These are phyloP conservation scores for Pseudogymnoascus sp. DNA, from an alignment of 2,329 filamentous ascomycete genomes.

Conservation along the genomic window DNA sequence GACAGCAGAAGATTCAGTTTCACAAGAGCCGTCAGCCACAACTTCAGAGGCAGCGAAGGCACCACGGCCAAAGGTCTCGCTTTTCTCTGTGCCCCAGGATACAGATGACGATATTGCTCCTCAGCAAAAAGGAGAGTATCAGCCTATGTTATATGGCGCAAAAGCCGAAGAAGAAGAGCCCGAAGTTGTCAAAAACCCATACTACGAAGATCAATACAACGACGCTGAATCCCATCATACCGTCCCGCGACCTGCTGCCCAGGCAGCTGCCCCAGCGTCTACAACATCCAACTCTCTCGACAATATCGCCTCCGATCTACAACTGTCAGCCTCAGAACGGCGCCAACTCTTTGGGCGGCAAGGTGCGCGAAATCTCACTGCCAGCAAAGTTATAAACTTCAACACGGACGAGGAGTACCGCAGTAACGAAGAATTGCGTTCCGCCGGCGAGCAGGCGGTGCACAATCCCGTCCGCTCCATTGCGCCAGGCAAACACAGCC, in stretches of 20 bases:
- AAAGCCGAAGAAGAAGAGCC: conserved; percentile 11
- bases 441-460: conserved; percentile 57
- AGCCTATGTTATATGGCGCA: conserved; percentile 41
- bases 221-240: conserved; percentile 18
- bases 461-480: conserved; percentile 79
- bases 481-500: conserved; percentile 79
- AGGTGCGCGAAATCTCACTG: conserved; percentile 29
- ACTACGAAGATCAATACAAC: conserved; percentile 24
- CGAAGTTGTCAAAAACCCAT: conserved; percentile 15
- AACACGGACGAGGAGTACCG: conserved; percentile 82
- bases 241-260: conserved; percentile 20
- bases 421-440: conserved; percentile 69
- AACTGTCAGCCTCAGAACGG: conserved; percentile 66
- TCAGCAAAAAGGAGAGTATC: conserved; percentile 33
- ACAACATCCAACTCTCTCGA: conserved; percentile 47
- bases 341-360: conserved; percentile 79
- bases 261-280: conserved; percentile 18
- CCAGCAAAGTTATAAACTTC: conserved; percentile 70
- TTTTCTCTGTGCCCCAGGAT: conserved; percentile 57
- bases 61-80: conserved; percentile 54
- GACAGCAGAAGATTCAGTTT: conserved; percentile 14
- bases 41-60: conserved; percentile 18
- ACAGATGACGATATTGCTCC: conserved; percentile 10
- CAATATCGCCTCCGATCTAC: conserved; percentile 65
- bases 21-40: background rate